Base-by-base conservation (phyloP, 176 grass and related monocot species). In the Hyparrhenia diplandra region DNA sequence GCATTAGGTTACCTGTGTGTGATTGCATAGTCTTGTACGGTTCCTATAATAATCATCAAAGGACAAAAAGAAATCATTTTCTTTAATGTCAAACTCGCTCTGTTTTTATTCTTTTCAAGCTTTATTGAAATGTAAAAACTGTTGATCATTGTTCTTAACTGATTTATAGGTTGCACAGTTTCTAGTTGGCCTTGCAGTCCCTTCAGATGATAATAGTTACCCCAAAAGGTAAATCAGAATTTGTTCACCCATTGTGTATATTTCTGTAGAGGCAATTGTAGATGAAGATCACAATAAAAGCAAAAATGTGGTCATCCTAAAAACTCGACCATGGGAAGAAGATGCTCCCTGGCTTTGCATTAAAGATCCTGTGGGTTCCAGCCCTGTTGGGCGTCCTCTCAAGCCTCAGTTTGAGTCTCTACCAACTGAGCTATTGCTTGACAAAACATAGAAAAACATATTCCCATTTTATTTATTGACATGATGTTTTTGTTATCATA, bases 141-240 rank as follows among this genome's bases (percentile, higher is more conserved):
- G 42, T 18, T 63, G 25, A 70, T 75, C 13, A 69, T 80, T 10
- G 39, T 84, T 70, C 31, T 47, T 84, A 84, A 70, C 25, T 63
- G 17, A 32, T 76, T 87, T 82, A 63, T 80, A 98, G 95, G 92
- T 98, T 30, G 88, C 95, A 80, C 95, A 98, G 80, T 98, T 94
- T 88, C 89, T 98, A 79, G 60, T 98, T 83, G 95, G 95, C 87
- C 92, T 98, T 80, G 90, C 95, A 25, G 92, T 92, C 70, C 90
- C 64, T 87, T 87, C 88, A 87, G 90, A 98, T 84, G 84, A 89
- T 87, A 88, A 74, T 72, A 90, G 86, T 87, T 89, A 92, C 64
- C 95, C 92, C 11, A 98, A 98, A 82, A 83, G 88, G 95, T 94
- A n/a, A 83, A 69, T 12, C 58, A 23, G 28, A 76, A 37, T 13